These are phyloP conservation scores for Chlamydomonas incerta DNA, from an alignment of 139 green algal species.

Conservation along the genomic window DNA sequence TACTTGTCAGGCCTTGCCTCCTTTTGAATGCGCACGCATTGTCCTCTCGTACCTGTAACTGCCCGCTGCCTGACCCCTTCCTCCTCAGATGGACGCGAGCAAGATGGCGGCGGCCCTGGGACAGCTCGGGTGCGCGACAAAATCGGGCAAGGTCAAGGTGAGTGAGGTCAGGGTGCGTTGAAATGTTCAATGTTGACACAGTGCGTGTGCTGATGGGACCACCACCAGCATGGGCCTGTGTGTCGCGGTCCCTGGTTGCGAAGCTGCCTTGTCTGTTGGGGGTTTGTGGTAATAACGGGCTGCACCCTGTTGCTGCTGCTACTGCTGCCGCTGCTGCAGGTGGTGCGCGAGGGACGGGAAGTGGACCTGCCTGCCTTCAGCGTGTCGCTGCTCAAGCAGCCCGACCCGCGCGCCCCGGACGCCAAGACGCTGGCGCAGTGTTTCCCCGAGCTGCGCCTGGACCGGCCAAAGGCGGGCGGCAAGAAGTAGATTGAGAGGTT, in stretches of 20 bases:
- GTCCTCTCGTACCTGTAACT: no score
- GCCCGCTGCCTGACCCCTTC: neutral
- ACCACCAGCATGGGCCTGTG: no score
- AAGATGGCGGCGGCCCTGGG: neutral
- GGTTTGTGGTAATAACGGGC: neutral
- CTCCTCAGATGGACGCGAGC: constrained; percentile 31
- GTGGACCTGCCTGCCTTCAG: constrained; percentile 21
- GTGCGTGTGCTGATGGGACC: no score
- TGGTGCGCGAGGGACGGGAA: neutral
- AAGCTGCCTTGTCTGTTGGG: no score
- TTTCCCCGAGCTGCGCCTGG: constrained; percentile 39
- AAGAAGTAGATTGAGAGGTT: no score
- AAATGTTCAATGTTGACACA: no score
- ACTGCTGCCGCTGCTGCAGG: neutral
- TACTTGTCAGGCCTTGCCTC: neutral
- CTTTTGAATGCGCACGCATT: neutral
- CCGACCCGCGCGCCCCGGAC: neutral
- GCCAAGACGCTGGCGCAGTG: constrained; percentile 44
- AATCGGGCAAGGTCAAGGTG: neutral
- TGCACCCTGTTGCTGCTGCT: neutral
- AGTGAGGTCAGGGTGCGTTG: no score
- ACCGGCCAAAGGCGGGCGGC: constrained; percentile 11
- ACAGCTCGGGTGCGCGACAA: constrained; percentile 46
- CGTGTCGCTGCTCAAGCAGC: constrained; percentile 31
- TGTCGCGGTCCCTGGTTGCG: no score